phyloP scores from a whole-genome alignment of 2,329 filamentous ascomycete species.

The Cordyceps cateniannulata region DNA sequence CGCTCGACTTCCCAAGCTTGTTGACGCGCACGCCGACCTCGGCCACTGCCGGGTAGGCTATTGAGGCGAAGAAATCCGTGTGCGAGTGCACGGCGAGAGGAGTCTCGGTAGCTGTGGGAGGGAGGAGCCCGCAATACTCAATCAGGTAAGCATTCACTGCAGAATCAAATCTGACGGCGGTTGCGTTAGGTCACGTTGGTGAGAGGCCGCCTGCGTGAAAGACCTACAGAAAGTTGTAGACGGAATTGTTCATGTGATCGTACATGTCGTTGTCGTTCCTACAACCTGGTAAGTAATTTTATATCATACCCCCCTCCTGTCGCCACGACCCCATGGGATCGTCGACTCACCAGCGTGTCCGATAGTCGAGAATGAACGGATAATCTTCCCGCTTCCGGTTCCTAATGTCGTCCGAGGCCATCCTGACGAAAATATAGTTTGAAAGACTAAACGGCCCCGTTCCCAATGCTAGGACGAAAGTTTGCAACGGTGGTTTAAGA shows the following conservation, averaged over 20 bases:
- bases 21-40: conserved; percentile 78
- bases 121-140: conserved; percentile 65
- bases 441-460: not conserved
- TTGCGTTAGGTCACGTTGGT: not conserved
- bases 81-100: conserved; percentile 81
- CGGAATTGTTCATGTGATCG: conserved; percentile 83
- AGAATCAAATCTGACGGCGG: conserved; percentile 63
- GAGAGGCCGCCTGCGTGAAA: not conserved
- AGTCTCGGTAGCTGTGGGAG: conserved; percentile 63
- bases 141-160: conserved; percentile 87
- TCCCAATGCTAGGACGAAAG: not conserved
- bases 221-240: conserved; percentile 70
- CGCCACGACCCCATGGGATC: not conserved
- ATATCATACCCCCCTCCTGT: conserved; percentile 14
- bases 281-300: conserved; percentile 5
- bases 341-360: conserved; percentile 68
- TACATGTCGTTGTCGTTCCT: conserved; percentile 97
- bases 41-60: conserved; percentile 74
- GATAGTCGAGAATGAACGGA: conserved; percentile 70
- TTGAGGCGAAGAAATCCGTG: conserved; percentile 76
- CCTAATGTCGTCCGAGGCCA: conserved; percentile 40
- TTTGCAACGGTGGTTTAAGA: not conserved
- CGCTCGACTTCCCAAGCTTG: conserved; percentile 78
- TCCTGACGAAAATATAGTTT: not conserved
- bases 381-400: conserved; percentile 65